Base-by-base conservation (phyloP, 2,329 filamentous ascomycete genomes). In the Raffaelea arxii region DNA sequence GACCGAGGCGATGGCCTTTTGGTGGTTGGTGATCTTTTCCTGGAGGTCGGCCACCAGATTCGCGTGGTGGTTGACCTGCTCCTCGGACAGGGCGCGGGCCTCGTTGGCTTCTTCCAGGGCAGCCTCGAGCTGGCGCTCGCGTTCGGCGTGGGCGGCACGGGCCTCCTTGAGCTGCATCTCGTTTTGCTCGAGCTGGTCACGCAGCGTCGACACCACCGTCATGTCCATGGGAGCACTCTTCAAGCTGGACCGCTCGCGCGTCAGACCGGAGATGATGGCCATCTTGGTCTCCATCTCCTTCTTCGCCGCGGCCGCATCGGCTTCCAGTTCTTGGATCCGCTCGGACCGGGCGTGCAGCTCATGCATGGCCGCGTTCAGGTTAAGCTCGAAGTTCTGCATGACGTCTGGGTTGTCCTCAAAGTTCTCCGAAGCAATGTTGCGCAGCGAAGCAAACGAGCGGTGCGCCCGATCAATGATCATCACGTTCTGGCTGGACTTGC, bases 281-380 rank as follows among this genome's bases (percentile, higher is more conserved):
- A 91, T 89, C 76, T 98, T 98, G 52, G 78, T 82, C 60, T 98
- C 92, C 84, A 97, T 94, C 64, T 98, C 92, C 69, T 89, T 95
- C 70, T 87, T 92, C 21, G 89, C 79, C 4, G 80, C 82, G 23
- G 81, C 72, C 47, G 96, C 78, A 55, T 95, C 91, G 6, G 81
- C 80, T 63, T 98, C 92, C 14, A 98, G 72, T 56, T 90, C 82
- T 59, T 94, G 86, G 45, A 96, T 90, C 24, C 90, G 82, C 62
- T 97, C 90, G 35, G 90, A 90, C 37, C 90, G 81, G 10, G 75
- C 75, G 53, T 95, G 85, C 27, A 98, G 72, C 61, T 98, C 92
- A 56, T 92, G 86, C 82, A 96, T 91, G 48, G 91, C 88, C 2
- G 87, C 78, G 58, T 92, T 92, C 37, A 98, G 70, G 60, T 95